These are phyloP conservation scores for Zoysia matrella DNA, from an alignment of 202 grass and related monocot genomes.

Conservation along the genomic window DNA sequence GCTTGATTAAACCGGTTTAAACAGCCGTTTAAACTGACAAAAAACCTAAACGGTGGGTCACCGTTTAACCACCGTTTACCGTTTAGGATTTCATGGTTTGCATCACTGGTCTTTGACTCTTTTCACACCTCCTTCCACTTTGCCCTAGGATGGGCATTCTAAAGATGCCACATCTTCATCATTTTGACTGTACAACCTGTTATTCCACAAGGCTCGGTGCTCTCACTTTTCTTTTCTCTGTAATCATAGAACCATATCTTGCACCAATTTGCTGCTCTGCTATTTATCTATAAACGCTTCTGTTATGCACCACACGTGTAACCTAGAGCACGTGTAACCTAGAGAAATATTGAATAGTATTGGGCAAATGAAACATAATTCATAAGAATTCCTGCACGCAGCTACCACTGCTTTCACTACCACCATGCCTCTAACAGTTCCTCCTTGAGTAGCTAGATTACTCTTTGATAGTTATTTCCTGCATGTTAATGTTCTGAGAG, in stretches of 20 bases:
- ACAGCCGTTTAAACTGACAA: no score
- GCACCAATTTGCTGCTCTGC: not conserved
- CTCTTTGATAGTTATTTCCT: conserved; percentile 8
- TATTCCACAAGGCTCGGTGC: not conserved
- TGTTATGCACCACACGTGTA: not conserved
- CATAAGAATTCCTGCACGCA: not conserved
- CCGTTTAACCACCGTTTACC: no score
- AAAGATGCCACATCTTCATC: not conserved
- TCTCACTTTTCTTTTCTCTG: not conserved
- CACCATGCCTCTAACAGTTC: not conserved
- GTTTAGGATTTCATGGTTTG: no score
- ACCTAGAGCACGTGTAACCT: not conserved
- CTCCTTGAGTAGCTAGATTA: conserved; percentile 22
- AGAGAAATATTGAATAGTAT: conserved; percentile 5
- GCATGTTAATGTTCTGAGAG: conserved; percentile 9
- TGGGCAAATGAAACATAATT: not conserved
- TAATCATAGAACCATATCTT: not conserved
- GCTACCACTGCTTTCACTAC: conserved; percentile 10
- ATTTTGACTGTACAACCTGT: not conserved
- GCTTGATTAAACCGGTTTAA: no score
- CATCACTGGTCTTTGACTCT: no score
- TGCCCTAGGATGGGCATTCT: not conserved
- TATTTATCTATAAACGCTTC: conserved; percentile 20
- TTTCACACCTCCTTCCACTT: not conserved
- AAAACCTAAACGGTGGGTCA: no score